Percentiles rank a stretch among this genome's conserved stretches.
These are phyloP conservation scores for Aspergillus luchuensis DNA, from an alignment of 2,329 filamentous ascomycete genomes.

Conservation along the genomic window DNA sequence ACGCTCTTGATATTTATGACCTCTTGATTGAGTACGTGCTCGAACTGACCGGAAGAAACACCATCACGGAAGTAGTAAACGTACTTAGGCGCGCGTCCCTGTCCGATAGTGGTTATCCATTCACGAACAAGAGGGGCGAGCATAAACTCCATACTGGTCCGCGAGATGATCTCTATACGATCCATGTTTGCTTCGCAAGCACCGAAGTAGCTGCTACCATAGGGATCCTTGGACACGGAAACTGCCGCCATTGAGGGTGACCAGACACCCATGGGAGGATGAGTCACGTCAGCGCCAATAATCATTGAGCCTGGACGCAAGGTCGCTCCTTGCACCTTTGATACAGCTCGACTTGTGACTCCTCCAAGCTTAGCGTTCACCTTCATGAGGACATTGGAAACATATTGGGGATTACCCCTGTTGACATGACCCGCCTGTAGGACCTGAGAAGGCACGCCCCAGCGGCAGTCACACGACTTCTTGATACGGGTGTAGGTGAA, in stretches of 20 bases:
- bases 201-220: slow-evolving; percentile 75
- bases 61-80: slow-evolving; percentile 94
- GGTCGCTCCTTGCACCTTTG: slow-evolving; percentile 43
- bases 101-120: slow-evolving; percentile 63
- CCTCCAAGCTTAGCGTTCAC: slow-evolving; percentile 95
- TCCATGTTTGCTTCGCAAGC: slow-evolving; percentile 80
- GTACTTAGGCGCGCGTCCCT: slow-evolving; percentile 64
- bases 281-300: slow-evolving; percentile 89
- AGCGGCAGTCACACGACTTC: slow-evolving; percentile 83
- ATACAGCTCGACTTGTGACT: slow-evolving; percentile 62
- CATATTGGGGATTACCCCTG: slow-evolving; percentile 76
- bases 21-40: slow-evolving; percentile 77
- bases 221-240: slow-evolving; percentile 74
- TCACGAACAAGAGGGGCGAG: slow-evolving; percentile 64
- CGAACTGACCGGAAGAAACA: slow-evolving; percentile 83
- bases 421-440: slow-evolving; percentile 70
- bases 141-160: slow-evolving; percentile 65
- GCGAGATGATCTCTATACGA: slow-evolving; percentile 75
- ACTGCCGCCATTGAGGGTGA: slow-evolving; percentile 82
- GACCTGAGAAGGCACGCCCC: slow-evolving; percentile 80
- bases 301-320: slow-evolving; percentile 66
- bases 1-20: slow-evolving; percentile 68
- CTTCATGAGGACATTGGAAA: slow-evolving; percentile 94
- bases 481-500: slow-evolving; percentile 82
- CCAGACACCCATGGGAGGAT: slow-evolving; percentile 68